A percentile compares a stretch with the other conserved stretches of the same genome.
phyloP scores from a whole-genome alignment of 805 yeast genomes.

The Cyberlindnera suaveolens region DNA sequence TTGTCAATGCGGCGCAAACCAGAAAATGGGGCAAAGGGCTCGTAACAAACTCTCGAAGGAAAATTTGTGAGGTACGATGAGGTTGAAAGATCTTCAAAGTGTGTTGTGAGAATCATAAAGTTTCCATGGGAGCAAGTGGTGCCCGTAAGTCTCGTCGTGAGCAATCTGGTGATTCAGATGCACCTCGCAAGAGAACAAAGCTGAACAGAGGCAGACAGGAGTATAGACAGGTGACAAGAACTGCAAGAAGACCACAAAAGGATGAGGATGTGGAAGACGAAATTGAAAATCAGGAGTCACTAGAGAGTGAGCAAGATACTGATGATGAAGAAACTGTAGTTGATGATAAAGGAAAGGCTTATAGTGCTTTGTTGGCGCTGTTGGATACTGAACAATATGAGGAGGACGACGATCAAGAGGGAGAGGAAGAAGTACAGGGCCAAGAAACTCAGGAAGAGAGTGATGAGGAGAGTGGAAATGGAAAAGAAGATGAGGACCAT shows the following conservation, averaged over 20 bases:
- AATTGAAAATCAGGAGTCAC: slow-evolving; percentile 13
- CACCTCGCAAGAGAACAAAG: slow-evolving; percentile 9
- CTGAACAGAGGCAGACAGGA: slow-evolving; percentile 51
- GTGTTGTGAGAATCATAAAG: background rate
- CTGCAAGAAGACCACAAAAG: slow-evolving; percentile 34
- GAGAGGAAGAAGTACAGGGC: slow-evolving; percentile 9
- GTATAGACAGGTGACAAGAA: slow-evolving; percentile 53
- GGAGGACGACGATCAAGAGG: slow-evolving; percentile 8
- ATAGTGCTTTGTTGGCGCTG: slow-evolving; percentile 61
- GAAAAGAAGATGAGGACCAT: slow-evolving; percentile 24
- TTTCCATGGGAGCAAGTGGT: slow-evolving; percentile 2
- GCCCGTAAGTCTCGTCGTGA: slow-evolving; percentile 3
- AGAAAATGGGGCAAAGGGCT: background rate
- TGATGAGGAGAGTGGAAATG: slow-evolving; percentile 15
- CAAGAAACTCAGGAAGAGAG: slow-evolving; percentile 14
- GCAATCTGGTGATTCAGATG: background rate
- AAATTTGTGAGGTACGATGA: background rate
- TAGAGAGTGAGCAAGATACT: slow-evolving; percentile 5
- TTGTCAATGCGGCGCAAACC: background rate
- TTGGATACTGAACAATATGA: slow-evolving; percentile 42
- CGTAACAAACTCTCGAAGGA: background rate
- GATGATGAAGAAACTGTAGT: slow-evolving; percentile 23
- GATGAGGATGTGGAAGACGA: slow-evolving; percentile 16
- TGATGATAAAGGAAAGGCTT: slow-evolving; percentile 42
- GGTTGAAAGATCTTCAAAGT: background rate